Base-by-base conservation (phyloP, 73 alveolate genomes). In the Paraurostyla sp. region DNA sequence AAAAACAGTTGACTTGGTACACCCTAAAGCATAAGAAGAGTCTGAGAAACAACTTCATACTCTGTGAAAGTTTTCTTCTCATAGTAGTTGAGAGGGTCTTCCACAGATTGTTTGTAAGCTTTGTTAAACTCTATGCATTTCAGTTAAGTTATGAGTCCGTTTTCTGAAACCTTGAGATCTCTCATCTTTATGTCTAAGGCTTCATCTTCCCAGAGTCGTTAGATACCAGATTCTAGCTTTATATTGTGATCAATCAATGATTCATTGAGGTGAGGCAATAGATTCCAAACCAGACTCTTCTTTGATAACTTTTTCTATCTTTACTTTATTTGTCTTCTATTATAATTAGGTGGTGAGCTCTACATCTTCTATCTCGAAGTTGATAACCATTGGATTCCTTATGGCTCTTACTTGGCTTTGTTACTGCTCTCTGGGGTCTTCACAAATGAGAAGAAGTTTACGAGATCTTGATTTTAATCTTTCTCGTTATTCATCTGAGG, bases 161-260 rank as follows among this genome's bases (percentile, higher is more conserved):
- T 11, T 69, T 69, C 84, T 3, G 45, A 38, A 3, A 69, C 32
- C n/a, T 46, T 38, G 23, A 69, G 40, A 41, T 69, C 58, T 22
- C 62, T 69, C 65, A 38, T 33, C 23, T 69, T 43, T 9, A 69
- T 69, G 40, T 60, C 78, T 6, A 43, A 15, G 6, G 58, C 4
- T 69, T 69, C 84, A 69, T 69, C 84, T 42, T 69, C 84, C 84
- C 84, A 69, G 29, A 69, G 35, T 69, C 62, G 29, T 43, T 41
- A 20, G 3, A 69, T 36, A 35, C 84, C 84, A 16, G 65, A 38
- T 41, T 33, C 38, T 15, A 3, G 40, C 25, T 41, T 7, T 35
- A 69, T 3, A 69, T 69, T 69, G 6, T 27, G 6, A 9, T 38
- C n/a, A 11, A 69, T 2, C 16, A 69, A 42, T 22, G 30, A 15